Conservation (phyloP, 148 eudicot genomes). For the Fagopyrum tataricum region DNA sequence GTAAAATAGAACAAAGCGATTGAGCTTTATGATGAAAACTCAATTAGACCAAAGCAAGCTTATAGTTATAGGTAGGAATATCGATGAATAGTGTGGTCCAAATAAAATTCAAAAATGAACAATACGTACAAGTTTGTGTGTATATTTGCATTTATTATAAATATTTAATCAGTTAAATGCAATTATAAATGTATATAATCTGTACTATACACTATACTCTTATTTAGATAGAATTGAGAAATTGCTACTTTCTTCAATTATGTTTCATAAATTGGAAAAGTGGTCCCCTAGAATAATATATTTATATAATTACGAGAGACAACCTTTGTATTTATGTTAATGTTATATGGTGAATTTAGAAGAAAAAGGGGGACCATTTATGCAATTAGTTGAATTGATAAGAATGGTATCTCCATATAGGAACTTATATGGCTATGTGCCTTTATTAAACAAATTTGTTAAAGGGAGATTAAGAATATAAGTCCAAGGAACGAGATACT, state of each 20-base stretch:
- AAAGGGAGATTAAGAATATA: background rate
- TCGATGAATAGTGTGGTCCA: constrained; percentile 9
- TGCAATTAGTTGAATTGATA: background rate
- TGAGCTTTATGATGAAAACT: background rate
- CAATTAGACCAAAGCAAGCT: background rate
- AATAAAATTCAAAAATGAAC: background rate
- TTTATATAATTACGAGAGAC: background rate
- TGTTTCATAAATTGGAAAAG: background rate
- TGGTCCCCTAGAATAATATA: constrained; percentile 4
- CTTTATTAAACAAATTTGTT: background rate
- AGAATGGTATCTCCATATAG: background rate
- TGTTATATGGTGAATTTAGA: background rate
- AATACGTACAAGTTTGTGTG: background rate
- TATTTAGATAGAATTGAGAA: background rate
- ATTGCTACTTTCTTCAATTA: background rate
- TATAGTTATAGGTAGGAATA: constrained; percentile 7
- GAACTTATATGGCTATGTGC: background rate
- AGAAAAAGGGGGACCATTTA: background rate
- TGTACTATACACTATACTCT: background rate
- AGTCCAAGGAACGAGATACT: constrained; percentile 9
- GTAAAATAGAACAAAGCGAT: background rate
- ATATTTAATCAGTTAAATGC: background rate
- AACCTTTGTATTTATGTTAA: background rate
- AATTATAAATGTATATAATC: background rate
- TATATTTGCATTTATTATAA: background rate